Evolutionary conservation across 805 yeast species (phyloP), one percentile per base, ranked within the genome.

Genomic region (Blastobotrys parvus): DNA sequence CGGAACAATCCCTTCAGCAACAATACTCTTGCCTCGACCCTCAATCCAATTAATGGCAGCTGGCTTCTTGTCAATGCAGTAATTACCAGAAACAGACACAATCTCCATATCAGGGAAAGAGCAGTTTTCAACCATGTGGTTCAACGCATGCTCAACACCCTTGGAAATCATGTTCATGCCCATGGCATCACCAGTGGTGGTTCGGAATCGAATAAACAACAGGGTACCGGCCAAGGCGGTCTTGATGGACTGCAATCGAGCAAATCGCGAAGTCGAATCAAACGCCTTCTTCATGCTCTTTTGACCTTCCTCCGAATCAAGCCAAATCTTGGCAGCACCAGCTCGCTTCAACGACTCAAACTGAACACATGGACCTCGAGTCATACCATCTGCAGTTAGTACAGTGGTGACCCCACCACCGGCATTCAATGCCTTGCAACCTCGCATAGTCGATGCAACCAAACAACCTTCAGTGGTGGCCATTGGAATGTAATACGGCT

Each of bases 181-280:
- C 99, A 92, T 92, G 16, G 99, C 99, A 70, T 92, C 99, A 64
- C 99, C 99, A 16, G 99, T 92, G 32, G 95, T 88, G n/a, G 99
- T 94, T 62, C 89, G 79, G 71, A 92, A 92, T 59, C 99, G 79
- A 55, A 92, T 82, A 58, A 77, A 92, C 55, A 92, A 71, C 54
- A 83, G 71, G 39, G 82, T 82, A 23, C 99, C 98, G 15, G 99
- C 98, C 63, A 90, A 70, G 2, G 97, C 94, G 15, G 97, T 87
- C 63, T 87, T 84, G 51, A 90, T 71, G 54, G 83, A 83, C 64
- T 85, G 95, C 57, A 92, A 75, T 59, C 96, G 79, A 15, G 99
- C 99, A 68, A 92, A 92, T 67, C 99, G 77, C 15, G 97, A 89
- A 16, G 99, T 92, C 4, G 96, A 86, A 66, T 92, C 87, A 67